Evolutionary conservation across 2,329 filamentous ascomycete species (phyloP).

Genomic region (Bretziella fagacearum): DNA sequence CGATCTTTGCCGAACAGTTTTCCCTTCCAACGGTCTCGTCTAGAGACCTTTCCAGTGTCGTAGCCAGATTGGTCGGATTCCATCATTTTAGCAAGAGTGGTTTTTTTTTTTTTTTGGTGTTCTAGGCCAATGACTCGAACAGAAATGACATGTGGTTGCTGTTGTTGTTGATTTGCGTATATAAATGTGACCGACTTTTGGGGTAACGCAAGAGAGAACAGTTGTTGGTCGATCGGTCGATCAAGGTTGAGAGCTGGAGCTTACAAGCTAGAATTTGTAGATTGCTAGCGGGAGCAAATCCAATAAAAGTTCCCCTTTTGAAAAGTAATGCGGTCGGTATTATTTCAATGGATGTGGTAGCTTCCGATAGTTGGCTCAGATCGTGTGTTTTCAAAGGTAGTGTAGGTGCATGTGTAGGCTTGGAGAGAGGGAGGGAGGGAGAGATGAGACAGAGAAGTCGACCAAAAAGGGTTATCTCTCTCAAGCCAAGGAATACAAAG

Average conservation of each 20-base stretch:
- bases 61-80: slow-evolving; percentile 20
- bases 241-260: background rate
- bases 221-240: background rate
- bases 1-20: slow-evolving; percentile 39
- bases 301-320: background rate
- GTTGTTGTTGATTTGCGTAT: no score
- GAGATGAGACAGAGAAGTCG: background rate
- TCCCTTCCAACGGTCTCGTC: slow-evolving; percentile 42
- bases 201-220: background rate
- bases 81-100: slow-evolving; percentile 8
- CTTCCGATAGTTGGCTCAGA: no score
- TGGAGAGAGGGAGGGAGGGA: background rate
- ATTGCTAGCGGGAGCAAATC: no score
- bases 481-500: background rate
- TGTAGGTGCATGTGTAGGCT: background rate
- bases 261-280: background rate
- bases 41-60: slow-evolving; percentile 32
- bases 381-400: no score
- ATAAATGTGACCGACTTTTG: background rate
- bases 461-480: slow-evolving; percentile 20
- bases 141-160: no score
- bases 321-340: no score
- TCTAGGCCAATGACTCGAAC: no score
- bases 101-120: background rate
- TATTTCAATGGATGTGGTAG: no score